Percentiles rank a stretch among this genome's conserved stretches.
phyloP scores from a whole-genome alignment of 306 rosid genomes.

The Acacia crassicarpa region DNA sequence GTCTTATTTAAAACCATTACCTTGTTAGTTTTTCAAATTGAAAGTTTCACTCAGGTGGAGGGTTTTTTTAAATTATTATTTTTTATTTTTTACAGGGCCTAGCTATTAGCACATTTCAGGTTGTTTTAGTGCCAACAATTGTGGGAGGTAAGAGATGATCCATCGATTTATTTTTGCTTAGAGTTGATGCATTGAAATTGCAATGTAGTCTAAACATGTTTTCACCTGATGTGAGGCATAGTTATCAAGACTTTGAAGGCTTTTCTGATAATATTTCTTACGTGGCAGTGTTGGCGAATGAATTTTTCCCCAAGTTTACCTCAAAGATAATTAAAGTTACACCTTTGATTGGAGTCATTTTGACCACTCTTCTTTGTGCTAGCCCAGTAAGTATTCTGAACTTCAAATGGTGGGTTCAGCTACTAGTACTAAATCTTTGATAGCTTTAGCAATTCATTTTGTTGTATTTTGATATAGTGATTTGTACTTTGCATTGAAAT shows the following conservation, averaged over 20 bases:
- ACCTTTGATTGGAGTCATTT: constrained; percentile 87
- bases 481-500: constrained; percentile 27
- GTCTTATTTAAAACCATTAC: background rate
- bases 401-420: background rate
- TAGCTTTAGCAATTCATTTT: constrained; percentile 27
- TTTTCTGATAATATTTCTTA: constrained; percentile 33
- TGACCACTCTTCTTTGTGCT: constrained; percentile 91
- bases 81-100: constrained; percentile 53
- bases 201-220: background rate
- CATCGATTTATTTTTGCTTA: background rate
- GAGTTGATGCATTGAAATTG: constrained; percentile 21
- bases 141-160: constrained; percentile 77
- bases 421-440: background rate
- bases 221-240: constrained; percentile 23
- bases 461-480: background rate
- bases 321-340: constrained; percentile 73
- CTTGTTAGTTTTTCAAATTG: constrained; percentile 2
- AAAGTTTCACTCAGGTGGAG: constrained; percentile 14
- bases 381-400: constrained; percentile 72
- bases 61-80: background rate
- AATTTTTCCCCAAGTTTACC: constrained; percentile 90
- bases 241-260: constrained; percentile 7
- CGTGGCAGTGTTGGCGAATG: constrained; percentile 85
- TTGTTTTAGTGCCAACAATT: constrained; percentile 85
- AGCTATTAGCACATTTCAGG: constrained; percentile 94